Evolutionary conservation across 2,329 filamentous ascomycete species (phyloP), one percentile per base, ranked within the genome.

Genomic region (Helotiales sp.): DNA sequence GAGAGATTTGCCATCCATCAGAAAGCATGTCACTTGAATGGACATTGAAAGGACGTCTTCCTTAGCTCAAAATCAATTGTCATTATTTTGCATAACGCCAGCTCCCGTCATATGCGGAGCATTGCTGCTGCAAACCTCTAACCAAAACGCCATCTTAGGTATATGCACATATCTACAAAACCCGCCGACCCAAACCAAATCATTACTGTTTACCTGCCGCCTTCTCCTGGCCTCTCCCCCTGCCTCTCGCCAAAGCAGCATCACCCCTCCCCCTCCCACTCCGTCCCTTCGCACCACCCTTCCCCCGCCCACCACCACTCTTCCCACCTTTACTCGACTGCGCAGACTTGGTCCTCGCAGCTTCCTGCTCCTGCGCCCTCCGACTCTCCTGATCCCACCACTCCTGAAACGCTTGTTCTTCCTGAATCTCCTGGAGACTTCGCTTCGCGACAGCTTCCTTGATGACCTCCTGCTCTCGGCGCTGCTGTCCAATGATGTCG

Each of bases 361-460:
- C 73, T 61, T 76, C 76, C 55, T 75, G 73, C 64, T 77, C 74
- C 70, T 90, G 89, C 43, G 91, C 87, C 30, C 91, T 85, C 67
- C 85, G 85, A 74, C 90, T 93, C 78, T 97, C 94, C 69, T 91
- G 89, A 72, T 96, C 93, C 93, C 93, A 97, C 93, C 94, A 97
- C 77, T 96, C 90, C 77, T 97, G 93, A 77, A 99, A 99, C 61
- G 93, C 93, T 77, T 99, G 96, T 79, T 99, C 96, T 71, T 96
- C 89, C 78, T 99, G 96, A 67, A 99, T 99, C 70, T 98, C 96
- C 75, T 96, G 90, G 32, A 99, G 81, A 70, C 92, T 96, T 64
- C 95, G 87, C 80, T 97, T 97, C 1, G 93, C 92, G 11, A 89
- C 89, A 0, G 93, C 93, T 77, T 97, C 94, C 62, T 88, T 90